Evolutionary conservation across 768 basidiomycete species (phyloP), one percentile per base, ranked within the genome.

Genomic region (Lactifluus volemus): DNA sequence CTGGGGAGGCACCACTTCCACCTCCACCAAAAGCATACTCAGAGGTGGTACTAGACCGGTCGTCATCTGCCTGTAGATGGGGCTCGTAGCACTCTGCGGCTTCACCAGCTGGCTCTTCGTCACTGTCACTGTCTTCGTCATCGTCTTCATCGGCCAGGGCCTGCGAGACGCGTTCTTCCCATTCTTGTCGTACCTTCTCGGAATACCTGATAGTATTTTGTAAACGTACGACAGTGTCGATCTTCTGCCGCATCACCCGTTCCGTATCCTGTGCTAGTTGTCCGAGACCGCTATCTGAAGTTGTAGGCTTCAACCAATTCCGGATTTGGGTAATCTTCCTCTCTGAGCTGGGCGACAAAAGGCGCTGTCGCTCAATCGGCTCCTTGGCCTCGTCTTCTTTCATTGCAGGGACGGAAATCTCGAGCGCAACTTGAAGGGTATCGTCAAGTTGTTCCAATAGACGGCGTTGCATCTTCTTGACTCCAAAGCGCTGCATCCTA

Each of bases 141-240:
- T 45, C 44, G 47, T 83, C 84, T 8, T 81, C 38, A 75, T 75
- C 4, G 32, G 80, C 80, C 38, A 95, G 73, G 45, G 79, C 81
- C 67, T 83, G 80, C 62, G 84, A 87, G 14, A 97, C 87, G 67
- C 83, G 85, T 68, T 90, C 88, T 73, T 98, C 89, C 95, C 96
- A 98, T 74, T 98, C 97, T 68, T 88, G 88, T 77, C 96, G 86
- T 34, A 97, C 90, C 76, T 95, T 96, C 77, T 98, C 97, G 44
- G 93, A 86, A 73, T 98, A 98, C 56, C 91, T 81, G 67, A 99
- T 94, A 19, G 94, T 98, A 70, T 96, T 97, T 73, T 96, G 92
- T 85, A 99, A 85, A 42, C 97, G 85, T 64, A 92, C 89, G 52
- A 98, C 91, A 66, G 88, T 93, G 72, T 95, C 94, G 64, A 94